Evolutionary conservation across 352 stramenopile species (phyloP).

Genomic region (Globisporangium cystogenes): DNA sequence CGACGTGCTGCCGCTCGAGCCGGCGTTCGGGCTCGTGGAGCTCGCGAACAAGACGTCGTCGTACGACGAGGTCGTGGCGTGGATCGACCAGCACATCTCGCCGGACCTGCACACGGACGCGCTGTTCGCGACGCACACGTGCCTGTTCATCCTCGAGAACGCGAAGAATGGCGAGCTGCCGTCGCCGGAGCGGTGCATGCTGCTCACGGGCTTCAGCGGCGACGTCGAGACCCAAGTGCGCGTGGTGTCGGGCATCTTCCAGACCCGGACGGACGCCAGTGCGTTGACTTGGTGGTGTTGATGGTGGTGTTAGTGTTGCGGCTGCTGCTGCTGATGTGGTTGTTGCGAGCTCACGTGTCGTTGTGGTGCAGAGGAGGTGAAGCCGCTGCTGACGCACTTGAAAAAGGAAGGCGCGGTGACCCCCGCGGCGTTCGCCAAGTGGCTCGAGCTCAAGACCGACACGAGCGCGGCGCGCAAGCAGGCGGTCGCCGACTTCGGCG

Average conservation of each 20-base stretch:
- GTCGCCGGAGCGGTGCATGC: slow-evolving; percentile 54
- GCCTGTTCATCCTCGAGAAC: slow-evolving; percentile 56
- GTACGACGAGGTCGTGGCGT: slow-evolving; percentile 47
- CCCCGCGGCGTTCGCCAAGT: slow-evolving; percentile 49
- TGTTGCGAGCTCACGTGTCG: slow-evolving; percentile 3
- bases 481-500: slow-evolving; percentile 53
- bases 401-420: slow-evolving; percentile 55
- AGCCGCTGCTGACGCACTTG: slow-evolving; percentile 62
- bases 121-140: slow-evolving; percentile 58
- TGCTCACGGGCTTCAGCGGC: slow-evolving; percentile 68
- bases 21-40: slow-evolving; percentile 49
- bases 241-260: slow-evolving; percentile 59
- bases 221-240: slow-evolving; percentile 55
- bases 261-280: slow-evolving; percentile 57
- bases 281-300: slow-evolving; percentile 13
- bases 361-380: slow-evolving; percentile 44
- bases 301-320: slow-evolving; percentile 1
- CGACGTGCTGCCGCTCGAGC: slow-evolving; percentile 49
- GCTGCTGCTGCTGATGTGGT: neutral
- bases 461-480: slow-evolving; percentile 70
- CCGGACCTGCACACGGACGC: slow-evolving; percentile 39
- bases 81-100: slow-evolving; percentile 51
- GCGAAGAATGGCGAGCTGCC: slow-evolving; percentile 46
- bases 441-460: slow-evolving; percentile 72
- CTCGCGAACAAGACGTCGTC: slow-evolving; percentile 34